Evolutionary conservation across 2,329 filamentous ascomycete species (phyloP), one percentile per base, ranked within the genome.

Genomic region (Blumeria graminis): DNA sequence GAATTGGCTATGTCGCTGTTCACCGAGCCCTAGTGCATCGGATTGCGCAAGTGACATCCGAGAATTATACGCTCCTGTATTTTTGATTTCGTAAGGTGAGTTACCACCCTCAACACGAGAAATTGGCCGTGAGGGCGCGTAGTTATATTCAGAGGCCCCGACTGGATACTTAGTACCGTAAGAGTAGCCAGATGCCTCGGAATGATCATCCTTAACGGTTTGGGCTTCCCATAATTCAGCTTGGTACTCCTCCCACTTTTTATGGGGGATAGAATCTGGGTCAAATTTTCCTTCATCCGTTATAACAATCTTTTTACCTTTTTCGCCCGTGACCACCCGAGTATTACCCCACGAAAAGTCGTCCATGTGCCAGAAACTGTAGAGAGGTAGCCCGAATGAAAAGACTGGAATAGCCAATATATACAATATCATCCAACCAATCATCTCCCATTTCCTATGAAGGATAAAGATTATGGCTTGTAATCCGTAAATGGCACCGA

Each of bases 291-390:
- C 92, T 71, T 98, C 92, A 68, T 98, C 92, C 1, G 88, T 86
- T 62, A 98, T 83, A 63, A 98, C 80, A 60, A 96, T 74, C 74
- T 95, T 90, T 68, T 87, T 83, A 61, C 92, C 92, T 69, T 83
- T 82, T 68, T 98, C 92, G 67, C 92, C 92, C 7, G 86, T 92
- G 61, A 98, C 88, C 57, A 98, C 80, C 80, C 92, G 90, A 43
- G 92, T 98, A 71, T 95, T 98, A 71, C 92, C 92, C 92, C 92
- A 98, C 64, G 84, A 86, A 78, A 98, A 98, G 71, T 98, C 92
- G 69, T 98, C 92, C 92, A 96, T 96, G 72, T 95, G 79, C 92
- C 92, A 98, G 77, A 98, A 98, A 54, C 90, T 77, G 69, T 96
- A 96, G 33, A 98, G 72, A 0, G 92, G 92, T 48, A 98, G 76